phyloP scores from a whole-genome alignment of 805 yeast genomes.

The Wickerhamomyces strasburgensis region DNA sequence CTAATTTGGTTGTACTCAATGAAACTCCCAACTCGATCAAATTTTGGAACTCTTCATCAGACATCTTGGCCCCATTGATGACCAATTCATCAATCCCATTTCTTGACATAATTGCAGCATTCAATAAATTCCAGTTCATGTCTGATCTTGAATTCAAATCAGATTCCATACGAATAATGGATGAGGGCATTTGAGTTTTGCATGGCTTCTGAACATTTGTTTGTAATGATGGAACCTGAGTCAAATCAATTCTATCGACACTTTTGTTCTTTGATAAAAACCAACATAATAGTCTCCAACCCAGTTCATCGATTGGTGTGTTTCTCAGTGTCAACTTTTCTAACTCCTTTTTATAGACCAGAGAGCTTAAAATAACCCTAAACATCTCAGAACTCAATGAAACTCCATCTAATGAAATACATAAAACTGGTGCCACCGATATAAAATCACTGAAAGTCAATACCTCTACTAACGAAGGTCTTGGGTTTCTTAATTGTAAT shows the following conservation, averaged over 20 bases:
- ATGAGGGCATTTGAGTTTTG: constrained; percentile 27
- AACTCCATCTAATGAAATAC: constrained; percentile 78
- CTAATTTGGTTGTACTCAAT: constrained; percentile 55
- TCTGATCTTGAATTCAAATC: constrained; percentile 47
- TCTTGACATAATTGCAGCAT: constrained; percentile 67
- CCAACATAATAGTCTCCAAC: constrained; percentile 81
- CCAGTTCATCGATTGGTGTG: constrained; percentile 66
- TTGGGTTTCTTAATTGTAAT: constrained; percentile 74
- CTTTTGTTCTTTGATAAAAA: constrained; percentile 62
- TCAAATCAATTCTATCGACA: constrained; percentile 57
- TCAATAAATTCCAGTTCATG: constrained; percentile 78
- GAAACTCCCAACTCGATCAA: constrained; percentile 64
- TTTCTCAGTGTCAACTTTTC: constrained; percentile 75
- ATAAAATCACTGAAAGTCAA: constrained; percentile 84
- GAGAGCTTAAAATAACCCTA: constrained; percentile 58
- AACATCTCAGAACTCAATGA: constrained; percentile 71
- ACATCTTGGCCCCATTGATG: constrained; percentile 76
- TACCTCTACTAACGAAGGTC: constrained; percentile 84
- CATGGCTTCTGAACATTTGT: constrained; percentile 36
- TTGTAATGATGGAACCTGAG: constrained; percentile 41
- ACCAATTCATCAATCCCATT: constrained; percentile 79
- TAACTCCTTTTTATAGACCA: constrained; percentile 55
- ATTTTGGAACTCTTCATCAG: constrained; percentile 44
- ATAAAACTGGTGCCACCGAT: constrained; percentile 75
- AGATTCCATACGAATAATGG: constrained; percentile 33